Evolutionary conservation across 192 early-diverging fungal species (phyloP).

Genomic region (Coemansia sp.): DNA sequence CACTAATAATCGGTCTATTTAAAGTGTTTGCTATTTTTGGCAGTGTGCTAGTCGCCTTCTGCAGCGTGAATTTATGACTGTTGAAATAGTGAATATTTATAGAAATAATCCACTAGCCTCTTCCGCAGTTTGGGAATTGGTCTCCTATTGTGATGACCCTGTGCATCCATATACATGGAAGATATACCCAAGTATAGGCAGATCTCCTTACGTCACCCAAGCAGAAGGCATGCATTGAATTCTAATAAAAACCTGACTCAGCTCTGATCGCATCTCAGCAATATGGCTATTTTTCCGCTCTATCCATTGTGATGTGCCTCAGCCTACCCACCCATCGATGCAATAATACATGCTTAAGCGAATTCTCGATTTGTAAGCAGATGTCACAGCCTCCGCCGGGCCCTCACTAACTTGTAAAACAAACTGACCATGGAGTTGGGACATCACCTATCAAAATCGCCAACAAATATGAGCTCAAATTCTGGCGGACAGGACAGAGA

Average conservation of each 20-base stretch:
- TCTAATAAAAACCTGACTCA: background rate
- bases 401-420: too few species aligned
- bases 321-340: background rate
- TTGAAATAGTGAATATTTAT: too few species aligned
- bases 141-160: background rate
- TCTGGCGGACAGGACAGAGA: too few species aligned
- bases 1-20: background rate
- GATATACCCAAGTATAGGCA: background rate
- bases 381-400: background rate
- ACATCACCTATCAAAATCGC: too few species aligned
- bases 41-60: too few species aligned
- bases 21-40: constrained; percentile 10
- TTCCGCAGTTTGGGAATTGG: background rate
- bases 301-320: background rate
- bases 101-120: too few species aligned
- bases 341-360: too few species aligned
- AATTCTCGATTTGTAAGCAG: background rate
- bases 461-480: too few species aligned
- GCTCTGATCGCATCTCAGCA: background rate
- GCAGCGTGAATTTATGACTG: too few species aligned
- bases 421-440: too few species aligned
- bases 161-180: background rate
- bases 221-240: background rate
- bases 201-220: background rate
- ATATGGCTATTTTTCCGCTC: background rate